Base-by-base conservation (phyloP, 306 rosid genomes). In the Lagenaria siceraria region DNA sequence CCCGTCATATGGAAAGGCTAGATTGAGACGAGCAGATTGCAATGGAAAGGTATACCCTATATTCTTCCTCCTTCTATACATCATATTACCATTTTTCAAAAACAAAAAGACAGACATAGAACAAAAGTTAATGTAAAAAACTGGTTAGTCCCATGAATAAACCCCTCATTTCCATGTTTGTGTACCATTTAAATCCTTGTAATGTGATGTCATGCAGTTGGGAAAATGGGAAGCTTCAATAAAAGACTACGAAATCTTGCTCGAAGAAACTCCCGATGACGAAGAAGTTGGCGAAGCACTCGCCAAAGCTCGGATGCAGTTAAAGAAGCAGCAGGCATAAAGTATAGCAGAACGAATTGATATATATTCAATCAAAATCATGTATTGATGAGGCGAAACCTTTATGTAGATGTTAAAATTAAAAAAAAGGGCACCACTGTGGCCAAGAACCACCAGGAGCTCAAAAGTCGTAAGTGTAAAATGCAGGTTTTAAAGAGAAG, bases 11-110 rank as follows among this genome's bases (percentile, higher is more conserved):
- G 54, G 33, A 75, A 94, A 90, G 81, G 97, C 98, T 24, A 90
- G 98, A 75, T 77, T 90, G 42, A 83, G 98, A 85, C 88, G 97
- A 77, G 98, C 96, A 19, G 93, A 94, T 79, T 92, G 92, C 85
- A 81, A 92, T 71, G 87, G 85, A 38, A 94, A 94, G 98, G 98
- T 92, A 29, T 29, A 56, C 77, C 62, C 19, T 31, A 52, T 18
- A 52, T 18, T 29, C 48, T 73, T 52, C 15, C 42, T n/a, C 19
- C 13, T 29, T 69, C 6, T 3, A 48, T 24, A 14, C 55, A 12
- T 17, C 55, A 51, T 46, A 2, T 46, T 12, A 46, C 52, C 52
- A 46, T 33, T 33, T 33, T 33, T 2, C 36, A 33, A 33, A 33
- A 33, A 33, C 36, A 33, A 33, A 33, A 10, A 42, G 48, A 40